Percentiles rank a stretch among this genome's conserved stretches.
phyloP scores from a whole-genome alignment of 1,284 basidiomycete genomes.

The Cerioporus squamosus region DNA sequence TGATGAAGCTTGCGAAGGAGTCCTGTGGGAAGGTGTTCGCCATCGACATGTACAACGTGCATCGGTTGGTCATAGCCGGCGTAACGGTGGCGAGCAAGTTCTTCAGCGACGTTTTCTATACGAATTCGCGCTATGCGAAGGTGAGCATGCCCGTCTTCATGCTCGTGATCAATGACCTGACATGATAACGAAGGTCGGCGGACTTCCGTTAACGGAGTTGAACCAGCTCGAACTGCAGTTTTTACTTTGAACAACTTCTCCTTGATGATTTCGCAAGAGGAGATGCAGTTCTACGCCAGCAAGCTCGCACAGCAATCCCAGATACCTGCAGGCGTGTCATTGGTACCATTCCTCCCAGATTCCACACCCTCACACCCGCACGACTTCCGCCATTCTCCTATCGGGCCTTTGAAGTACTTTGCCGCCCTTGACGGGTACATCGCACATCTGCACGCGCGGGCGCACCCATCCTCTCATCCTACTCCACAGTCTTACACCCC shows the following conservation, averaged over 20 bases:
- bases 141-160: constrained; percentile 48
- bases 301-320: constrained; percentile 76
- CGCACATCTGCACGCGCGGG: constrained; percentile 37
- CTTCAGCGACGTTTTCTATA: constrained; percentile 99
- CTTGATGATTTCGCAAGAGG: constrained; percentile 85
- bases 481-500: constrained; percentile 14
- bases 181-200: constrained; percentile 72
- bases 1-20: constrained; percentile 73
- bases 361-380: constrained; percentile 32
- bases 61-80: constrained; percentile 93
- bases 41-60: constrained; percentile 97
- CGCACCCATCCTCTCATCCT: constrained; percentile 7
- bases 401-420: constrained; percentile 54
- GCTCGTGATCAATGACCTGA: no score
- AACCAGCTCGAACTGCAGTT: constrained; percentile 98
- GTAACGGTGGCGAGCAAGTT: constrained; percentile 99
- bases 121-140: constrained; percentile 99
- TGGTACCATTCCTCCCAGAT: constrained; percentile 32
- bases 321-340: constrained; percentile 35
- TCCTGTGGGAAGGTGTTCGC: constrained; percentile 80
- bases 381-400: constrained; percentile 27
- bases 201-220: constrained; percentile 91
- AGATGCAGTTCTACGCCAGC: constrained; percentile 96
- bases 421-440: constrained; percentile 56
- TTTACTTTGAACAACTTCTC: constrained; percentile 95